phyloP scores from a whole-genome alignment of 306 rosid genomes.

The Myrica gale region DNA sequence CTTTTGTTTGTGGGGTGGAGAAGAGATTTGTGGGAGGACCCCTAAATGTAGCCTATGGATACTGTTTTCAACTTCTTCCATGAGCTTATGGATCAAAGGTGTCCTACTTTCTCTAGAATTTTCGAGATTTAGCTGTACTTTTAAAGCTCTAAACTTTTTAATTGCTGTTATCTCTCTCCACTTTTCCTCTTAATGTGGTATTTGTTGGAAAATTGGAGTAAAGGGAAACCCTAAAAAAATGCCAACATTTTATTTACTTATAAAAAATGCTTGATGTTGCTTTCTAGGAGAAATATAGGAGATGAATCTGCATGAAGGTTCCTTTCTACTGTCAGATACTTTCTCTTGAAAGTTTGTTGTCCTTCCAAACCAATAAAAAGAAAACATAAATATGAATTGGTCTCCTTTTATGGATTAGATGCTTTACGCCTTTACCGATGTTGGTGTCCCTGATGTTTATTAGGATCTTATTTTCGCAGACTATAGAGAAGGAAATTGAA shows the following conservation, averaged over 20 bases:
- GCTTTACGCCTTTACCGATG: background rate
- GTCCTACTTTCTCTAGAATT: background rate
- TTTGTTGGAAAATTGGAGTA: background rate
- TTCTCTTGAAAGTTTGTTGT: background rate
- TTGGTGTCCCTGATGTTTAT: background rate
- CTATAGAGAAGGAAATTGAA: conserved; percentile 4
- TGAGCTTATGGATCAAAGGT: background rate
- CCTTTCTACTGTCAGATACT: background rate
- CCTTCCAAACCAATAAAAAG: background rate
- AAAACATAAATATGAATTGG: background rate
- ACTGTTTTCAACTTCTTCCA: background rate
- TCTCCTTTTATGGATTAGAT: background rate
- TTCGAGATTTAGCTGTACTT: background rate
- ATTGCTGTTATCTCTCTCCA: background rate
- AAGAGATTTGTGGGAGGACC: too few species aligned
- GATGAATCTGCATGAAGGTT: background rate
- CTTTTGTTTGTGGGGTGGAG: too few species aligned
- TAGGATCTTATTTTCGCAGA: conserved; percentile 47
- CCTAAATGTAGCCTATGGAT: background rate
- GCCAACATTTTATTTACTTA: background rate
- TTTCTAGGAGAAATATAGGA: background rate
- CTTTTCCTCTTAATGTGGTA: background rate
- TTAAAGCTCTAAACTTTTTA: background rate
- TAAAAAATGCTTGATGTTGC: conserved; percentile 9
- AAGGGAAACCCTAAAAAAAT: background rate